Conservation (phyloP, 2,329 filamentous ascomycete genomes). For the Phyllosticta citrichinensis region DNA sequence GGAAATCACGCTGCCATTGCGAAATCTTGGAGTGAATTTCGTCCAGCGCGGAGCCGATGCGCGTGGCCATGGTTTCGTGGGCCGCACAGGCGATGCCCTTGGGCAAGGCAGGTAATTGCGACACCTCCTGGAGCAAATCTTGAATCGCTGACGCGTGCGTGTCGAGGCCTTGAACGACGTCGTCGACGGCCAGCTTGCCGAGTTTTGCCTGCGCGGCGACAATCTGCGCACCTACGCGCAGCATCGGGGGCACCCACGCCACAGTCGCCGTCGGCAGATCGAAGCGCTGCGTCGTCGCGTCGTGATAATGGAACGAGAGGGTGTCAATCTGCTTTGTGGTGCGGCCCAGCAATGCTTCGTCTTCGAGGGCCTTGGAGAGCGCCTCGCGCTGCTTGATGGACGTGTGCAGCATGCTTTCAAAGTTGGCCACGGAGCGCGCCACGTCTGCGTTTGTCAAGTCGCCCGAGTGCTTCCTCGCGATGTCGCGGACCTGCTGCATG, state of each 20-base stretch:
- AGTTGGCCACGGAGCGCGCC: constrained; percentile 64
- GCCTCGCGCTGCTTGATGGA: constrained; percentile 49
- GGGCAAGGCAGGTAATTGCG: background rate
- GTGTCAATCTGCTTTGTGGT: constrained; percentile 25
- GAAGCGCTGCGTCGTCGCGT: constrained; percentile 8
- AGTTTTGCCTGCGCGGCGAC: constrained; percentile 58
- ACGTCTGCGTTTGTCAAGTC: constrained; percentile 78
- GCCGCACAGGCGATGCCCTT: background rate
- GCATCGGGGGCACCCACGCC: constrained; percentile 59
- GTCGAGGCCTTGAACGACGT: constrained; percentile 2
- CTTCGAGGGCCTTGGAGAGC: constrained; percentile 33
- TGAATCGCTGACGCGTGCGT: background rate
- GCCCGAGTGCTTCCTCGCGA: constrained; percentile 64
- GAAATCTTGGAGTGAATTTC: background rate
- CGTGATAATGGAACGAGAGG: constrained; percentile 16
- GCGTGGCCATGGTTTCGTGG: background rate
- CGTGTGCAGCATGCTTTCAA: constrained; percentile 76
- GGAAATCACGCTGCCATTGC: background rate
- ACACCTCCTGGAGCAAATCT: background rate
- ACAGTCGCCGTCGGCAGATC: constrained; percentile 10
- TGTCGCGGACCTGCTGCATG: constrained; percentile 55
- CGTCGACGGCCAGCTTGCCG: constrained; percentile 31
- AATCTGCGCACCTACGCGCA: constrained; percentile 52
- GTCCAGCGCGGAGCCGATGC: background rate
- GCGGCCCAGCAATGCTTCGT: constrained; percentile 31